Conservation (phyloP, 352 stramenopile genomes). For the Pythium apleroticum region DNA sequence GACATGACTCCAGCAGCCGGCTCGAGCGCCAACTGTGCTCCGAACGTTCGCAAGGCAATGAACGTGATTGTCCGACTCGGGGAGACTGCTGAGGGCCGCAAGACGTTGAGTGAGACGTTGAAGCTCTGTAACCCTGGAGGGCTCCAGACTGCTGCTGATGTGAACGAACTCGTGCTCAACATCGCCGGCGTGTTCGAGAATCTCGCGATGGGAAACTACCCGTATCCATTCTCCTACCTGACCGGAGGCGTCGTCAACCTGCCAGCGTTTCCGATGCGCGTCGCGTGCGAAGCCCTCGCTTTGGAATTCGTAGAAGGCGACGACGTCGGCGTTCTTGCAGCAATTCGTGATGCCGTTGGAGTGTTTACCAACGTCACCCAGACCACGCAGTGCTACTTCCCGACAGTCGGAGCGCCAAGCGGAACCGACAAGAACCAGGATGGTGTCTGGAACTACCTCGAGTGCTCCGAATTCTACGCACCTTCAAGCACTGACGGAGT, state of each 20-base stretch:
- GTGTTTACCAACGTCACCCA: conserved; percentile 44
- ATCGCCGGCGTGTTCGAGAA: conserved; percentile 59
- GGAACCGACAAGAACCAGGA: not conserved
- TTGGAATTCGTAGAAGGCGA: conserved; percentile 25
- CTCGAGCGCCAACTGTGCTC: conserved; percentile 38
- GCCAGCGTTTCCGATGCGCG: conserved; percentile 76
- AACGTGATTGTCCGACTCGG: conserved; percentile 30
- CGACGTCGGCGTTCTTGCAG: conserved; percentile 23
- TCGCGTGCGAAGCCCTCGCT: conserved; percentile 52
- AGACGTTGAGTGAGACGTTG: conserved; percentile 27
- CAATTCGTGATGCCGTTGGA: conserved; percentile 32
- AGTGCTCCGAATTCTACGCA: conserved; percentile 47
- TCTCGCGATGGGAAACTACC: conserved; percentile 90
- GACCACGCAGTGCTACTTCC: conserved; percentile 34
- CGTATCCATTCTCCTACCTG: conserved; percentile 88
- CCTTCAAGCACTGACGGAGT: conserved; percentile 43
- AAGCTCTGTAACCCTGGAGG: conserved; percentile 30
- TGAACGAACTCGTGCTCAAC: conserved; percentile 37
- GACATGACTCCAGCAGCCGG: conserved; percentile 48
- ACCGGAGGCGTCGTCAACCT: conserved; percentile 48
- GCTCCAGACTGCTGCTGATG: conserved; percentile 28
- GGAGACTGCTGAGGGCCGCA: conserved; percentile 30
- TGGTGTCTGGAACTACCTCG: conserved; percentile 46
- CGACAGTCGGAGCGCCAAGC: not conserved
- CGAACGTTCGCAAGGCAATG: conserved; percentile 53